phyloP scores from a whole-genome alignment of 768 basidiomycete genomes.

The Kwoniella dejecticola region DNA sequence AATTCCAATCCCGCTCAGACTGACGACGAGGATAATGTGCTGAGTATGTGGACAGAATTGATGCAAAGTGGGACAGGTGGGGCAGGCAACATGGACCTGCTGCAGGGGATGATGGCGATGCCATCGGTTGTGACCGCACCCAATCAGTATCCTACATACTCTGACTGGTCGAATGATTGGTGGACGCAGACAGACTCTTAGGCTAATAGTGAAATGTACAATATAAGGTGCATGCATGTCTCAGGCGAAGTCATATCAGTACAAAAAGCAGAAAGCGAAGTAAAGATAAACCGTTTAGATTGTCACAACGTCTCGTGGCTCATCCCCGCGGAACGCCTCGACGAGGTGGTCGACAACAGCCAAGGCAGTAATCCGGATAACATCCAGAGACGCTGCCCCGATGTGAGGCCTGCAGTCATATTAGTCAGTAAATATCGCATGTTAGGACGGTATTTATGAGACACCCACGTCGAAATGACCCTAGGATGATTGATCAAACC shows the following conservation, averaged over 20 bases:
- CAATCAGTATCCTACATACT: neutral
- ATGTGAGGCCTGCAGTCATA: conserved; percentile 22
- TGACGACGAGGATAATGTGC: neutral
- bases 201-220: neutral
- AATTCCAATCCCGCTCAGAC: neutral
- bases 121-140: conserved; percentile 7
- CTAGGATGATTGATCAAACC: conserved; percentile 28
- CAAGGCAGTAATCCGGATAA: conserved; percentile 16
- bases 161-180: conserved; percentile 16
- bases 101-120: conserved; percentile 34
- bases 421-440: too few species aligned
- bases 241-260: too few species aligned
- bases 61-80: conserved; percentile 9
- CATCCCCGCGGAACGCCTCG: conserved; percentile 14
- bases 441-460: neutral
- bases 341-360: conserved; percentile 24
- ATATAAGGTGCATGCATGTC: neutral
- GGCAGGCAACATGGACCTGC: conserved; percentile 22
- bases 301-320: conserved; percentile 13
- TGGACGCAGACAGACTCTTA: neutral
- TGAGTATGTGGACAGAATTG: neutral
- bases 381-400: conserved; percentile 27
- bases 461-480: conserved; percentile 52
- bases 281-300: neutral
- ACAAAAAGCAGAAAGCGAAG: too few species aligned